Evolutionary conservation across 306 rosid genomes (phyloP).

Genomic region (Gastrolobium villosum): DNA sequence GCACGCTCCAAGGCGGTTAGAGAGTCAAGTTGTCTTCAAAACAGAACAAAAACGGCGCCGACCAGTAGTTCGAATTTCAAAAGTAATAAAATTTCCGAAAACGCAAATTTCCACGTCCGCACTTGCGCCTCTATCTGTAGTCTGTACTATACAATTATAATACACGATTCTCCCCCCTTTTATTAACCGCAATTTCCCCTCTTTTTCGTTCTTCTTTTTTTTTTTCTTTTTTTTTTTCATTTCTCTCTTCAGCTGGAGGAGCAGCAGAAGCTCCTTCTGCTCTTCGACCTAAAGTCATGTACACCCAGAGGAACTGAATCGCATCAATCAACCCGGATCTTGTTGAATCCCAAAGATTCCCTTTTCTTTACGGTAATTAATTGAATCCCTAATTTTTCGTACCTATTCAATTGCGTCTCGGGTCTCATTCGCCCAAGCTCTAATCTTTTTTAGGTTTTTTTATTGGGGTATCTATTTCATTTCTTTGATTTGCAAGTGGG

Average conservation of each 20-base stretch:
- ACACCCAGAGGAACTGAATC: conserved; percentile 30
- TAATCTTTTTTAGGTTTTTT: conserved; percentile 1
- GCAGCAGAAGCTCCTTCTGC: conserved; percentile 39
- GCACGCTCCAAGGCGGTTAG: conserved; percentile 35
- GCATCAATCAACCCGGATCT: conserved; percentile 32
- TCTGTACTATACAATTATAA: background rate
- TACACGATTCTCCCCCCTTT: background rate
- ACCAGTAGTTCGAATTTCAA: background rate
- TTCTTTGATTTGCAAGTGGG: background rate
- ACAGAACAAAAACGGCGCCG: conserved; percentile 53
- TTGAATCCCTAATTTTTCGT: conserved; percentile 45
- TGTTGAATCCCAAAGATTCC: conserved; percentile 22
- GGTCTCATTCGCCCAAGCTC: conserved; percentile 31
- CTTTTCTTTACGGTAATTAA: conserved; percentile 47
- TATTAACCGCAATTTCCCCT: conserved; percentile 7
- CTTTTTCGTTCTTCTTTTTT: background rate
- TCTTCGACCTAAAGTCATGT: conserved; percentile 22
- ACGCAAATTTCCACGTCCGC: conserved; percentile 56
- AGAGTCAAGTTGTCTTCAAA: conserved; percentile 29
- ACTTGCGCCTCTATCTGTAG: background rate
- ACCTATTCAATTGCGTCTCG: conserved; percentile 25
- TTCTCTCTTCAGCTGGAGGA: conserved; percentile 47
- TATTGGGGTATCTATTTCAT: conserved; percentile 27
- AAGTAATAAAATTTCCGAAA: conserved; percentile 35
- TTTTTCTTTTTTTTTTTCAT: background rate